Evolutionary conservation across 257 asterid species (phyloP), one percentile per base, ranked within the genome.

Genomic region (Solanum virginianum): DNA sequence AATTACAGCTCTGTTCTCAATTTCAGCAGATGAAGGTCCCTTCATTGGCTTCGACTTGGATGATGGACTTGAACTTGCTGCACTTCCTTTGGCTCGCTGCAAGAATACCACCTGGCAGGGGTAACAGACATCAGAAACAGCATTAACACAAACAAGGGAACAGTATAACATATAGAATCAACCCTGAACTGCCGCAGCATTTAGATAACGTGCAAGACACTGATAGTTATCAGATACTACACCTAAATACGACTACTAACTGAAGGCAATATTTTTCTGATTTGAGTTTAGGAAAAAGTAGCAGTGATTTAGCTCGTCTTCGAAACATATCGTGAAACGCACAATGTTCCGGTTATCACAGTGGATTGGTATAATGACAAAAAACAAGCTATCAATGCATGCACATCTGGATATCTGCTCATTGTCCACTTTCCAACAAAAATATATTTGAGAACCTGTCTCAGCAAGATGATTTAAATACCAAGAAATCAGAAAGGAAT

Each of bases 61-160:
- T 65, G 94, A 88, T 74, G 91, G 85, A 66, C 85, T 87, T 81
- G 94, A 87, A 85, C 87, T 91, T 62, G 88, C 80, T 22, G 89
- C 84, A 87, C 84, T 91, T 87, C 89, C 90, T 89, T 91, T 96
- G 69, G 83, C 80, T 90, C 90, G 92, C 83, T 91, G 93, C 88
- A 96, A 89, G 88, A 93, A 95, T 36, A 91, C 98, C 80, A 92
- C 99, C 99, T 96, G 91, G 26, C 83, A 83, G 72, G 84, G 84
- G 85, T 63, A 81, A 29, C 83, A 10, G 16, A 56, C 22, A 87
- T 86, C 84, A 88, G 87, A 86, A 86, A 70, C 81, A 84, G 83
- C 62, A 87, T 26, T 79, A 54, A 77, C 26, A 77, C 10, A 29
- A 65, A 53, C 65, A 10, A 53, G 45, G 24, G 22, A 65, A 10